Base-by-base conservation (phyloP, 2,329 filamentous ascomycete genomes). In the Exophiala xenobiotica region DNA sequence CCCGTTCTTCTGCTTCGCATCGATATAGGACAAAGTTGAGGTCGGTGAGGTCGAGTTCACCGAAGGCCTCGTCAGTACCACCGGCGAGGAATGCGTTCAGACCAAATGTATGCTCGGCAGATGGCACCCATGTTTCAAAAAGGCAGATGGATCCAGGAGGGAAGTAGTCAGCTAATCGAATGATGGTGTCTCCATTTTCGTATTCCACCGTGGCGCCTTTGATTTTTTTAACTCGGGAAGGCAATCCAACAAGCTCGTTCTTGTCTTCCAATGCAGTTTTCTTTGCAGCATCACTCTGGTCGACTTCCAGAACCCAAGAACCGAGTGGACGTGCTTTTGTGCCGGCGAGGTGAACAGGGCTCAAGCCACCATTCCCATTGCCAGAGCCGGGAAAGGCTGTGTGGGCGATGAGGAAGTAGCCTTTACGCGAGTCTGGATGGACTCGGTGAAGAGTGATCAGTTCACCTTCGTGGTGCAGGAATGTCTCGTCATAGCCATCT, bases 361-460 rank as follows among this genome's bases (percentile, higher is more conserved):
- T 85, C 64, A 97, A 85, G 3, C 83, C 81, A 14, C 87, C 89
- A 62, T 93, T 91, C 1, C 88, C 88, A 59, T 88, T 88, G 18
- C 90, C 88, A 63, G 91, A 92, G 1, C 90, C 91, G 1, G 91
- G 90, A 71, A 92, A 99, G 1, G 95, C 93, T 3, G 93, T 97
- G 64, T 97, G 93, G 0, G 95, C 92, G 61, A 99, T 91, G 40
- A 97, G 75, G 70, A 97, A 96, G 69, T 96, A 92, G 0, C 93
- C 93, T 67, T 93, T 95, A 52, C 93, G 82, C 1, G 89, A 95
- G 65, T 88, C 85, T 0, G 92, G 93, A 65, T 99, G 91, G 2
- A 97, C 90, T 56, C 95, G 81, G 68, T 99, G 93, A 5, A 99
- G 90, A 0, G 93, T 99, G 64, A 99, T 87, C 66, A 96, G 96